phyloP scores from a whole-genome alignment of 208 protist species.

The Jaenimonas drosophilae region DNA sequence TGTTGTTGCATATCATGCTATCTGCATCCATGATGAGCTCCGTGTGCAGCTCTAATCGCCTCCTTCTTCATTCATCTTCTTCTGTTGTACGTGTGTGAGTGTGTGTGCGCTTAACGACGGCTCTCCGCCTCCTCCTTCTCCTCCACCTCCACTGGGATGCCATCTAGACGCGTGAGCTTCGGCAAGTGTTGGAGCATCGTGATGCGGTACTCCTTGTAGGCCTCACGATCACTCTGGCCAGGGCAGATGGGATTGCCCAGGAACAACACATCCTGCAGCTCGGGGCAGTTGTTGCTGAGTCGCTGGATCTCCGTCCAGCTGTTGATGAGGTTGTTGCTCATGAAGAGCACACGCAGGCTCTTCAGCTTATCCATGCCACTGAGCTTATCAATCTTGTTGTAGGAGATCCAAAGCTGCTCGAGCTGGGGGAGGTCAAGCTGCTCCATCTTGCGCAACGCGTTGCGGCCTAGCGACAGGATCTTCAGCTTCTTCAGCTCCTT shows the following conservation, averaged over 20 bases:
- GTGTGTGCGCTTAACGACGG: slow-evolving; percentile 33
- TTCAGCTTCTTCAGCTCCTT: slow-evolving; percentile 89
- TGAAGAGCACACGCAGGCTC: slow-evolving; percentile 88
- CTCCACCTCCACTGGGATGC: slow-evolving; percentile 79
- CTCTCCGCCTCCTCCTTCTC: slow-evolving; percentile 88
- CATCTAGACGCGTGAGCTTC: slow-evolving; percentile 80
- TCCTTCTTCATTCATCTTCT: neutral
- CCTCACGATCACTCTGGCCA: slow-evolving; percentile 16
- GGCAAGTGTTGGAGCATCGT: slow-evolving; percentile 84
- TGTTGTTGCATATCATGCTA: no score
- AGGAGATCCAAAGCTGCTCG: slow-evolving; percentile 94
- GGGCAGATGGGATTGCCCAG: slow-evolving; percentile 90
- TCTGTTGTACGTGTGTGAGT: slow-evolving; percentile 1
- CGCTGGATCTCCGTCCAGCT: slow-evolving; percentile 93
- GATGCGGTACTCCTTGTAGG: slow-evolving; percentile 76
- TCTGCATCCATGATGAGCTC: no score
- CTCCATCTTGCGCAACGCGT: slow-evolving; percentile 93
- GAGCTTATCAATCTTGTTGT: slow-evolving; percentile 95
- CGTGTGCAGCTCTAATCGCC: neutral
- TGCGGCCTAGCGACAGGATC: slow-evolving; percentile 91
- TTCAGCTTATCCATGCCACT: slow-evolving; percentile 90
- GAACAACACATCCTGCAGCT: slow-evolving; percentile 89
- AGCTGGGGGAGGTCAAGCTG: slow-evolving; percentile 90
- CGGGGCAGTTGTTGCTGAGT: slow-evolving; percentile 85
- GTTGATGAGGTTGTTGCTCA: slow-evolving; percentile 93